These are phyloP conservation scores for Xylaria acuta DNA, from an alignment of 495 filamentous ascomycete species.

Conservation along the genomic window DNA sequence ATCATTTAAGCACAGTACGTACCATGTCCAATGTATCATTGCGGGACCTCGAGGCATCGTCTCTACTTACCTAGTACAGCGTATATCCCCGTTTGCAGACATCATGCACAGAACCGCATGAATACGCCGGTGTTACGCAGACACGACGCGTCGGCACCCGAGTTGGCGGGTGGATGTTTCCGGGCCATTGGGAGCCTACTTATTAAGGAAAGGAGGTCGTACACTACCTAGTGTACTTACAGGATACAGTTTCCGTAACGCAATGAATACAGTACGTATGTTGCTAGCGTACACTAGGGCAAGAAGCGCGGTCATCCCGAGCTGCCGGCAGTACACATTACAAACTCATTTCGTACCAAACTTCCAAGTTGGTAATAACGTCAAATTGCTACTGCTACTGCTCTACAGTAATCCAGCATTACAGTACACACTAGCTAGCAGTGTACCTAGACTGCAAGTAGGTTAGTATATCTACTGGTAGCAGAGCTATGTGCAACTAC, in stretches of 20 bases:
- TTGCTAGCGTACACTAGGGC: background rate
- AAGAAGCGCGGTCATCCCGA: conserved; percentile 7
- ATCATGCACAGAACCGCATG: background rate
- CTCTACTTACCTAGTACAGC: too few relatives aligned
- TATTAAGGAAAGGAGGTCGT: conserved; percentile 9
- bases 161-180: conserved; percentile 3
- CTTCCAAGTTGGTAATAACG: background rate
- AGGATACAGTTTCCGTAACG: background rate
- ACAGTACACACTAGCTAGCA: background rate
- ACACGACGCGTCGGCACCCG: conserved; percentile 3
- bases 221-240: background rate
- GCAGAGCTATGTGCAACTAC: background rate
- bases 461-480: background rate
- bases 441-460: background rate
- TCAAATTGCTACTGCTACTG: background rate
- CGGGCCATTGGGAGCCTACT: background rate
- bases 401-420: too few relatives aligned
- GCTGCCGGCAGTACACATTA: background rate
- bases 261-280: too few relatives aligned
- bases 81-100: background rate
- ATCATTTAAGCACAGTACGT: background rate
- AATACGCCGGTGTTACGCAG: background rate
- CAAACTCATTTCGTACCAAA: background rate
- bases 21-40: background rate
- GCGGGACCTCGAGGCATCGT: too few relatives aligned